Base-by-base conservation (phyloP, 2,329 filamentous ascomycete genomes). In the Colletotrichum zoysiae region DNA sequence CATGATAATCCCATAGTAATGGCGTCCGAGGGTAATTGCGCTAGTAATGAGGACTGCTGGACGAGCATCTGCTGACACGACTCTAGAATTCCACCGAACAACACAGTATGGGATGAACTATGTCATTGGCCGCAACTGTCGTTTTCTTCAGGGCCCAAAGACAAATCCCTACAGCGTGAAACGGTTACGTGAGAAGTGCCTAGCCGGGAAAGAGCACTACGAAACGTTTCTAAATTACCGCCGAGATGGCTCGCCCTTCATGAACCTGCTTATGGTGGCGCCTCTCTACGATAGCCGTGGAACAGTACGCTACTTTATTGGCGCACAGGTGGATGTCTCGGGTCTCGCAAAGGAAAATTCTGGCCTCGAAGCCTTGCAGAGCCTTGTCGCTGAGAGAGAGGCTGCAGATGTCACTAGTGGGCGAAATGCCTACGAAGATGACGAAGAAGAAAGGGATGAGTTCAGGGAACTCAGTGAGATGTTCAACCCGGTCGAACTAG, bases 221-320 rank as follows among this genome's bases (percentile, higher is more conserved):
- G 93, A 95, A 76, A 89, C 93, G 0, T 90, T 95, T 67, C 81
- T 95, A 48, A 95, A 95, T 79, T 95, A 93, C 76, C 88, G 92
- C 42, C 88, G 92, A n/a, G 92, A 94, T 75, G 92, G 92, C 0
- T 92, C 91, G 0, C 91, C 91, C 0, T 94, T 94, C 77, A 91
- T 94, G 86, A 95, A 94, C 73, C 84, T 95, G 2, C 84, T 94
- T 33, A 93, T 93, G 89, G 87, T 89, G n/a, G 90, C 92, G 1
- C 92, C 92, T 0, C 82, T 94, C 0, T 88, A 90, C 74, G 92
- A 94, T 76, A 91, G 88, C 56, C 86, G 88, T 23, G 92, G 92
- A 2, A 84, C 85, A 0, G 85, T 92, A 1, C 86, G 91, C 38
- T 94, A 94, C 78, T 81, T 89, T 76, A 89, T 94, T 66, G 92